Percentiles rank a stretch among this genome's conserved stretches.
phyloP scores from a whole-genome alignment of 1,284 basidiomycete species.

The Cystobasidium pallidum region DNA sequence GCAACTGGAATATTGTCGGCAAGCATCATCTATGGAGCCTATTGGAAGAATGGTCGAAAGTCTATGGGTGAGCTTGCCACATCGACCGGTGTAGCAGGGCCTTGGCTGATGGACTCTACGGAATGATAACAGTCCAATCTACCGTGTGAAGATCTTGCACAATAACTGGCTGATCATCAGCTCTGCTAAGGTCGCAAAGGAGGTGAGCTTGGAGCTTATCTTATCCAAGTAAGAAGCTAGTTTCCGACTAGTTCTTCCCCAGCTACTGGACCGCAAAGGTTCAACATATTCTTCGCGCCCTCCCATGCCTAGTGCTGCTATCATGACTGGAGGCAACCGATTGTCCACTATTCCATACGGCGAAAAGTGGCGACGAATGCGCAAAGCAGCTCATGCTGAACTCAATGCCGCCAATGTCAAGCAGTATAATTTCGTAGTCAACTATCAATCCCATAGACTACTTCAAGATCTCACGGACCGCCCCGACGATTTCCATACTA shows the following conservation, averaged over 20 bases:
- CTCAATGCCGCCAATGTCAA: constrained; percentile 9
- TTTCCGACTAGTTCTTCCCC: neutral
- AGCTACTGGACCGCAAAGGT: constrained; percentile 2
- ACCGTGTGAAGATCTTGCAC: constrained; percentile 3
- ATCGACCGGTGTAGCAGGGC: neutral
- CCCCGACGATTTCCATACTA: neutral
- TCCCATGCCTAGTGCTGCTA: constrained; percentile 7
- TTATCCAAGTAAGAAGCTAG: too few relatives aligned
- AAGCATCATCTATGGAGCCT: neutral
- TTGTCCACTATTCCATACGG: constrained; percentile 1
- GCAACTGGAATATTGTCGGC: constrained; percentile 5
- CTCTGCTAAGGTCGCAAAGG: constrained; percentile 4
- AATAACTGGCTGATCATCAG: constrained; percentile 11
- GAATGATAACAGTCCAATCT: neutral
- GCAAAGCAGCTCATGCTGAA: constrained; percentile 4
- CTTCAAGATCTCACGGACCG: neutral
- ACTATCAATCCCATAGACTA: neutral
- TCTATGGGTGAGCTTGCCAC: neutral
- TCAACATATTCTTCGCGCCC: constrained; percentile 5
- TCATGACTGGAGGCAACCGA: constrained; percentile 3
- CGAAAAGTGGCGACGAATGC: constrained; percentile 14
- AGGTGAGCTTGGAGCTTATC: too few relatives aligned
- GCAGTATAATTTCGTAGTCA: constrained; percentile 7
- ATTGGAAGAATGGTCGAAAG: constrained; percentile 2
- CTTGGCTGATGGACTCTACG: neutral